phyloP scores from a whole-genome alignment of 305 asterid genomes.

The Fraxinus xanthoxyloides region DNA sequence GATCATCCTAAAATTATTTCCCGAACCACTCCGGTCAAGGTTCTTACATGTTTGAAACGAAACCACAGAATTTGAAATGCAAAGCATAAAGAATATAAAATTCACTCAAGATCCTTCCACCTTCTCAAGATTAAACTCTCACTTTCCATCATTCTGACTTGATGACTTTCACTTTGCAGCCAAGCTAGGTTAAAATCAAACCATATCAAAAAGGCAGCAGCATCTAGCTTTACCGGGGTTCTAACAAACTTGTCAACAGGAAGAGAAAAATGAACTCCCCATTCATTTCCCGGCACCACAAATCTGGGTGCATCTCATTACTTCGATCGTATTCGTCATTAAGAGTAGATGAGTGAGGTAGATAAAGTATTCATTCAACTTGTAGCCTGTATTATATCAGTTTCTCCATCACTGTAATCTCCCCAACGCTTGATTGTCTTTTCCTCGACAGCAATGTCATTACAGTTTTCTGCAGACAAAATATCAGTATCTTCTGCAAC shows the following conservation, averaged over 20 bases:
- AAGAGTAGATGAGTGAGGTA: neutral
- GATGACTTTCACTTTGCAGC: neutral
- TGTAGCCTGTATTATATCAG: constrained; percentile 40
- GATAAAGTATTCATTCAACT: constrained; percentile 25
- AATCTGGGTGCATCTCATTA: neutral
- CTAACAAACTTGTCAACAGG: neutral
- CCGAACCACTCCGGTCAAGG: neutral
- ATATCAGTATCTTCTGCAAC: constrained; percentile 26
- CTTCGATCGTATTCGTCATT: neutral
- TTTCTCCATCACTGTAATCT: constrained; percentile 58
- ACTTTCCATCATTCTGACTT: neutral
- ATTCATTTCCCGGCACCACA: neutral
- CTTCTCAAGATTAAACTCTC: neutral
- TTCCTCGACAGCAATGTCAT: constrained; percentile 32
- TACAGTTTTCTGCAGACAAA: constrained; percentile 19
- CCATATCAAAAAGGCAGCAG: neutral
- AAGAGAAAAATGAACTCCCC: neutral
- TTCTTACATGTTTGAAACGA: neutral
- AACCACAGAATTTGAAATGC: neutral
- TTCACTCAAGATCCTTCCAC: neutral
- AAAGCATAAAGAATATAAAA: neutral
- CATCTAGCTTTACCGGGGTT: neutral
- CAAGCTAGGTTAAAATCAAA: neutral
- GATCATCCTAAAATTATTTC: constrained; percentile 3
- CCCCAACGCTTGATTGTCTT: constrained; percentile 54